Conservation (phyloP, 441 rosid species). For the Bruguiera hainesii region DNA sequence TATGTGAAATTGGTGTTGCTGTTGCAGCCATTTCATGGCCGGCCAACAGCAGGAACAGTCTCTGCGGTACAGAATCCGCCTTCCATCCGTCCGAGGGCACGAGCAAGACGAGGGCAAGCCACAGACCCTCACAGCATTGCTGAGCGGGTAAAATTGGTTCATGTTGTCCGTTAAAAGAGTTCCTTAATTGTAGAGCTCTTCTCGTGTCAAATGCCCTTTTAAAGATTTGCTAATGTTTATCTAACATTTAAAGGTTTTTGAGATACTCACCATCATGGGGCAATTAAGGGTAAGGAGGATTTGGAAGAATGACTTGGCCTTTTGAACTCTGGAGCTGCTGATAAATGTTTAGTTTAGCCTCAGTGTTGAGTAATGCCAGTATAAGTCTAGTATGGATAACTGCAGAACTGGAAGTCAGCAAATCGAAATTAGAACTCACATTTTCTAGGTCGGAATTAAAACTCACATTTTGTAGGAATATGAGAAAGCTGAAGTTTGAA, state of each 20-base stretch:
- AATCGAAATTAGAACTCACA: too few species aligned
- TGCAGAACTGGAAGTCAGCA: too few species aligned
- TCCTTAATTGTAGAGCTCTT: not conserved
- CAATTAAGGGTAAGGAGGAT: not conserved
- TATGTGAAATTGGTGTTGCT: too few species aligned
- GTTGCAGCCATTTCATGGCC: conserved; percentile 70
- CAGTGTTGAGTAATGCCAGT: too few species aligned
- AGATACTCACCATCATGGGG: not conserved
- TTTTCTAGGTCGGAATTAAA: too few species aligned
- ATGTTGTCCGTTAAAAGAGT: not conserved
- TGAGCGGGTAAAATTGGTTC: conserved; percentile 59
- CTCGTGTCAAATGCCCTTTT: not conserved
- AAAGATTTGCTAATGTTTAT: not conserved
- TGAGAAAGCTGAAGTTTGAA: too few species aligned
- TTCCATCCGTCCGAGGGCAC: conserved; percentile 61
- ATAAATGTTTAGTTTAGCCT: too few species aligned
- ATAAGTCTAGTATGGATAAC: too few species aligned
- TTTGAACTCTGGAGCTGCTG: too few species aligned
- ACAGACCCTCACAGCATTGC: conserved; percentile 89
- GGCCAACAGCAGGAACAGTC: conserved; percentile 57
- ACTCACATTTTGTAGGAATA: too few species aligned
- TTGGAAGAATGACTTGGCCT: too few species aligned
- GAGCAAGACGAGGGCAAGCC: conserved; percentile 87
- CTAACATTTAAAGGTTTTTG: not conserved
- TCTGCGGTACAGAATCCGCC: conserved; percentile 81